Base-by-base conservation (phyloP, 371 early-diverging fungal species). In the Mucor indicus region DNA sequence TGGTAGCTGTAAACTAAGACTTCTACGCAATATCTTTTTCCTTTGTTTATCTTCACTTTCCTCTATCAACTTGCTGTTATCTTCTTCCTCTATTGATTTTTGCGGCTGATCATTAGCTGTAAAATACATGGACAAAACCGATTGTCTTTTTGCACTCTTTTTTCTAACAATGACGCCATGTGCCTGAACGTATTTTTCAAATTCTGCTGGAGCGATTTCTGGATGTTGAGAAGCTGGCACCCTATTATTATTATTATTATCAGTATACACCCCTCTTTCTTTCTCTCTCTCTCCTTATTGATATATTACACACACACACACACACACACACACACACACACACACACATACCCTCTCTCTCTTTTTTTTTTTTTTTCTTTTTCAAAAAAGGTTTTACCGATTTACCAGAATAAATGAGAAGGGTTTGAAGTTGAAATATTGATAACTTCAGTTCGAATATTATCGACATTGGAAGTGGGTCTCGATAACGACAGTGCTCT, bases 171-270 rank as follows among this genome's bases (percentile, higher is more conserved):
- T 62, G 12, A 63, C 53, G 11, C 72, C 69, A 55, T 70, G 69
- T 15, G 61, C 50, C 24, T 67, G 55, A 20, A 77, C 57, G 59
- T 75, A 77, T 31, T 70, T 59, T 33, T 77, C 73, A 58, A 77
- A 81, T 62, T 81, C 77, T 46, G 67, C 57, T 16, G 82, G 82
- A 42, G 82, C 79, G 25, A 81, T 69, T 56, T 79, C 78, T 17
- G 82, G 82, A 55, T 81, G 82, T 33, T 79, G 72, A 42, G 75
- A 71, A 29, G 82, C 82, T 35, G 82, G 82, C 16, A 81, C 82
- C 82, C 82, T 73, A 51, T 23, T n/a, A n/a, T n/a, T n/a, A n/a
- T n/a, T n/a, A n/a, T n/a, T n/a, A n/a, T n/a, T n/a, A n/a, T n/a
- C n/a, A n/a, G n/a, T n/a, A n/a, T n/a, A n/a, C n/a, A n/a, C n/a